Evolutionary conservation across 805 yeast species (phyloP), one percentile per base, ranked within the genome.

Genomic region (Schwanniomyces yamadae): DNA sequence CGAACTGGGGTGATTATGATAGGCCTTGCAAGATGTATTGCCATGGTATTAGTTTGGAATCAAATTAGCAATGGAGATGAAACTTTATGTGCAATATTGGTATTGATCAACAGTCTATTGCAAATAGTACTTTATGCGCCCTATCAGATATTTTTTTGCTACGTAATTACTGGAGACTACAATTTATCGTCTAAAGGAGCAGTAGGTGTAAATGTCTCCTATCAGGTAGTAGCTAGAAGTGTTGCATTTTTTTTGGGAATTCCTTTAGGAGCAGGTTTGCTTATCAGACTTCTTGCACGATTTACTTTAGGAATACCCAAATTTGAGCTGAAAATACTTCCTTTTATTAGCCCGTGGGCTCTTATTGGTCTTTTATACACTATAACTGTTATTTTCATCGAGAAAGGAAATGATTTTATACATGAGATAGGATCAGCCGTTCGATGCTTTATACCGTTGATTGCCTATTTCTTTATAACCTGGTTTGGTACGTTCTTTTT

Each of bases 31-130:
- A 55, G 82, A 39, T 77, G 83, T 49, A 76, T 77, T 43, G 83
- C 82, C 15, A 77, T 78, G 82, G 83, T 77, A 1, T 54, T 78
- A 33, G 51, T 77, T 18, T 77, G 82, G 83, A 77, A 72, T 47
- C 68, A 72, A 20, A 57, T 78, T 12, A 77, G 81, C 2, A 66
- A 57, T 6, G 82, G 82, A 5, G 78, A 76, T 47, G 54, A 57
- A 30, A 63, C 63, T 26, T 51, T 74, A 28, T 77, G 83, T 53
- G 78, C 77, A 3, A 46, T 74, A 6, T 45, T 77, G n/a, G 81
- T 78, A 2, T 55, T 74, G 5, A 49, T 74, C 28, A 77, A 77
- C 53, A 69, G 77, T 34, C 24, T 75, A 14, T 47, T 77, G 23
- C 83, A 77, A 49, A 59, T 77, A 31, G 60, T 70, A 0, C 58